Evolutionary conservation across 2,329 filamentous ascomycete genomes (phyloP).

Genomic region (Paecilomyces dactylethromorphus): DNA sequence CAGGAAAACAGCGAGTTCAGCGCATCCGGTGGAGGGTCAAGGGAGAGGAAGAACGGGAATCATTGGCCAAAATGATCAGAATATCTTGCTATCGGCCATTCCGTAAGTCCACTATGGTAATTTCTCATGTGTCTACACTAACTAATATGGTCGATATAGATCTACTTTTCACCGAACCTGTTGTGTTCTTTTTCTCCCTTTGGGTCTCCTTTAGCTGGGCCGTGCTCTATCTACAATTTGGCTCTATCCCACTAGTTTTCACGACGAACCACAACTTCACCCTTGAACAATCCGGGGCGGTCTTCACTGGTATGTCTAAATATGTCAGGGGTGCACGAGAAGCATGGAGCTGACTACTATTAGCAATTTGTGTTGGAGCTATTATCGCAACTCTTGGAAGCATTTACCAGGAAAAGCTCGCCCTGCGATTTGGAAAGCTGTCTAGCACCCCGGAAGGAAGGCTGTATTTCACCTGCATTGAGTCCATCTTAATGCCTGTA

Average conservation of each 20-base stretch:
- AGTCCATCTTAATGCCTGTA: conserved; percentile 66
- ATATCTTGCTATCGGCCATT: conserved; percentile 75
- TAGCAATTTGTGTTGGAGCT: conserved; percentile 61
- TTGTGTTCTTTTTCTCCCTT: conserved; percentile 68
- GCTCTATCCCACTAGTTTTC: conserved; percentile 74
- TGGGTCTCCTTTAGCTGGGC: conserved; percentile 92
- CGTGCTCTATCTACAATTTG: conserved; percentile 77
- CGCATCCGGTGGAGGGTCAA: conserved; percentile 75
- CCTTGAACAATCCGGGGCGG: conserved; percentile 59
- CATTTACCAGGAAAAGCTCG: conserved; percentile 65
- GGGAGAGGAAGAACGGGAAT: conserved; percentile 68
- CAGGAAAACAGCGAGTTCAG: conserved; percentile 25
- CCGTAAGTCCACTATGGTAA: conserved; percentile 32
- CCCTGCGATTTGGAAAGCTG: conserved; percentile 43
- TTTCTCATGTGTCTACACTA: background rate
- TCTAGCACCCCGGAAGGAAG: conserved; percentile 62
- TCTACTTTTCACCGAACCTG: conserved; percentile 57
- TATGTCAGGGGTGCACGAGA: background rate
- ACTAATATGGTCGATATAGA: conserved; percentile 23
- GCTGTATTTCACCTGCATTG: conserved; percentile 76
- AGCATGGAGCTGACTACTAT: conserved; percentile 1
- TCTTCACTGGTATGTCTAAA: conserved; percentile 52
- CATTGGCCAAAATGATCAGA: conserved; percentile 61
- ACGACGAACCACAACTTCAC: conserved; percentile 60
- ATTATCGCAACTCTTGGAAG: conserved; percentile 61